Percentiles rank a stretch among this genome's conserved stretches.
phyloP scores from a whole-genome alignment of 805 yeast genomes.

The Suhomyces sp. region DNA sequence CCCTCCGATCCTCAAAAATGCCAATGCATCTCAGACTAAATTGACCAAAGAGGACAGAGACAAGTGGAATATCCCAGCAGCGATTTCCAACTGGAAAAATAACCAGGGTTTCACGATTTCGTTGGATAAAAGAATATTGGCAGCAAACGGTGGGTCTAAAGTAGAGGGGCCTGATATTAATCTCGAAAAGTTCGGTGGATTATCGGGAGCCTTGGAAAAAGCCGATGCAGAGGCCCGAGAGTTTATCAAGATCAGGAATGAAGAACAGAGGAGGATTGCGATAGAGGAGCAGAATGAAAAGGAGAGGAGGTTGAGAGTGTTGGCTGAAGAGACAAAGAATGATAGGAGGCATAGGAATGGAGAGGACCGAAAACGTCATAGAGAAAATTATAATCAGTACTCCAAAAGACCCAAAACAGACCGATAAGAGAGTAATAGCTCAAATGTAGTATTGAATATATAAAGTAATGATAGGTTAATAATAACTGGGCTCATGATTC shows the following conservation, averaged over 20 bases:
- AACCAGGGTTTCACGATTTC: conserved; percentile 84
- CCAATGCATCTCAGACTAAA: conserved; percentile 38
- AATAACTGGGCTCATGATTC: too few species aligned
- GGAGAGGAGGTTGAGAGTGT: conserved; percentile 25
- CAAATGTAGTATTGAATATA: too few species aligned
- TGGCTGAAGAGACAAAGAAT: conserved; percentile 26
- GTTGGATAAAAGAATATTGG: conserved; percentile 67
- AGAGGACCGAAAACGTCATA: conserved; percentile 7
- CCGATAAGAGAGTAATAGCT: too few species aligned
- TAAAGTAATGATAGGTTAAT: too few species aligned
- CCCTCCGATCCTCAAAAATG: conserved; percentile 63
- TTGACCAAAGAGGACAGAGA: conserved; percentile 70
- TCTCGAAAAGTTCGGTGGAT: conserved; percentile 55
- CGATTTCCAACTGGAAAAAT: conserved; percentile 94
- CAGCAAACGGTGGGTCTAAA: conserved; percentile 27
- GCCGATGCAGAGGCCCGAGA: conserved; percentile 29
- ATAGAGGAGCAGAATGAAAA: conserved; percentile 26
- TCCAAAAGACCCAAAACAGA: conserved; percentile 13
- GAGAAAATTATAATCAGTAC: conserved; percentile 3
- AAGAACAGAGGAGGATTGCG: conserved; percentile 22
- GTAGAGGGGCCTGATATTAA: conserved; percentile 44
- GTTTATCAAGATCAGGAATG: conserved; percentile 26
- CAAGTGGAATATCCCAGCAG: conserved; percentile 86
- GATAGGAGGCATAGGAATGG: conserved; percentile 12
- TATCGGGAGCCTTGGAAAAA: conserved; percentile 67